phyloP scores from a whole-genome alignment of 345 rosid species.

The Aquilaria malaccensis region DNA sequence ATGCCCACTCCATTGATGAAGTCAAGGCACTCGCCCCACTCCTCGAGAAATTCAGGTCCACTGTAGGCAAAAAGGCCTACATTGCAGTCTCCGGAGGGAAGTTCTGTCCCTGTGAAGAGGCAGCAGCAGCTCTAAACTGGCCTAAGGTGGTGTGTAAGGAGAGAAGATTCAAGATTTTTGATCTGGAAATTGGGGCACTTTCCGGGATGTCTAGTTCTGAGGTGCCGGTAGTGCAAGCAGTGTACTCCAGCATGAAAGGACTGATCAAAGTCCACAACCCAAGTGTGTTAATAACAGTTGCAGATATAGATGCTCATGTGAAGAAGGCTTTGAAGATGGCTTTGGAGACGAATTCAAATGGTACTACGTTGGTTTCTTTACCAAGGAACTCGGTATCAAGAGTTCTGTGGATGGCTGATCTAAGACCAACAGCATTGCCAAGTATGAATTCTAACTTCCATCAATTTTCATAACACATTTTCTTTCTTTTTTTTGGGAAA shows the following conservation, averaged over 20 bases:
- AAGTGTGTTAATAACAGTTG: conserved; percentile 75
- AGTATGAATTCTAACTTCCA: conserved; percentile 41
- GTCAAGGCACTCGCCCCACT: conserved; percentile 65
- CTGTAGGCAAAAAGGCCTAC: conserved; percentile 87
- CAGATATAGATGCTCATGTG: conserved; percentile 61
- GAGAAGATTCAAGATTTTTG: conserved; percentile 84
- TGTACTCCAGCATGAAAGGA: conserved; percentile 92
- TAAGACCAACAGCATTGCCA: conserved; percentile 87
- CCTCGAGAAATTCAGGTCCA: conserved; percentile 75
- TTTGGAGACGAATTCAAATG: conserved; percentile 42
- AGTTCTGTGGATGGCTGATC: conserved; percentile 98
- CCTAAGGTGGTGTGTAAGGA: conserved; percentile 71
- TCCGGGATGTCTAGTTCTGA: conserved; percentile 71
- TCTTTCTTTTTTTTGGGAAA: neutral
- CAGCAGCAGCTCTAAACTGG: conserved; percentile 72
- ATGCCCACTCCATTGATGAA: conserved; percentile 80
- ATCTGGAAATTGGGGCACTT: conserved; percentile 59
- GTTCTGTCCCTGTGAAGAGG: conserved; percentile 82
- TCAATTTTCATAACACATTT: neutral
- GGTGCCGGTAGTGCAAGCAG: conserved; percentile 79
- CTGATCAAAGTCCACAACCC: conserved; percentile 88
- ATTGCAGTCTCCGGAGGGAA: conserved; percentile 74
- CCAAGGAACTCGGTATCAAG: conserved; percentile 71
- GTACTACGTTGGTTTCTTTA: conserved; percentile 49
- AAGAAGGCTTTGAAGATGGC: conserved; percentile 96